Evolutionary conservation across 371 early-diverging fungal genomes (phyloP).

Genomic region (Mortierella sp.): DNA sequence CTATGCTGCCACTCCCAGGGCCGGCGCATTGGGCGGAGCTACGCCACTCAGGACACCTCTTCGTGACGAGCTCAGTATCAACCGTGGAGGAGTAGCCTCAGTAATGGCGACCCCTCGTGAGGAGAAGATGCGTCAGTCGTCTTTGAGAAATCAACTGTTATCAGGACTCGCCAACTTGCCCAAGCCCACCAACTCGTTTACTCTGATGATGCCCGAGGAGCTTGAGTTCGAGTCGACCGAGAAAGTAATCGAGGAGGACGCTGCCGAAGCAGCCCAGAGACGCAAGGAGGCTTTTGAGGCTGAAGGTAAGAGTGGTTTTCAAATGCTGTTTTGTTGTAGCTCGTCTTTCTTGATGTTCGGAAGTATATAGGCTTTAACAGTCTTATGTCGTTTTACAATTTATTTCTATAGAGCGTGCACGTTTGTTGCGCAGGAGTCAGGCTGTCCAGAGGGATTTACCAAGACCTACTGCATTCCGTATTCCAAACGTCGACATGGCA

Average conservation of each 20-base stretch:
- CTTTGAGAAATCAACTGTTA: constrained; percentile 63
- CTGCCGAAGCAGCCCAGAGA: constrained; percentile 77
- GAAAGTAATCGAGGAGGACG: constrained; percentile 67
- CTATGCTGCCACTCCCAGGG: constrained; percentile 66
- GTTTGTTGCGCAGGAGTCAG: constrained; percentile 74
- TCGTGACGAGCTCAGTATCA: constrained; percentile 70
- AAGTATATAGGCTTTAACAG: background rate
- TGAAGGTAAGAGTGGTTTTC: constrained; percentile 43
- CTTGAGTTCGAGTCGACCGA: constrained; percentile 61
- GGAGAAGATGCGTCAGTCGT: constrained; percentile 67
- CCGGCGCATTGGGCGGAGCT: constrained; percentile 39
- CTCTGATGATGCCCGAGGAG: constrained; percentile 89
- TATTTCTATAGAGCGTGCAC: constrained; percentile 61
- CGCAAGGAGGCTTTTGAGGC: constrained; percentile 62
- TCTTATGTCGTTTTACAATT: background rate
- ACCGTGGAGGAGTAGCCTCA: constrained; percentile 32
- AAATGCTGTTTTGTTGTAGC: background rate
- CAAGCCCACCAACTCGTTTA: constrained; percentile 94
- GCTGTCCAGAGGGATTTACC: constrained; percentile 86
- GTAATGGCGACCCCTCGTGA: constrained; percentile 68
- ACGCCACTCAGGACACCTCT: constrained; percentile 69
- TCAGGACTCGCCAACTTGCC: constrained; percentile 83
- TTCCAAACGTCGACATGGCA: constrained; percentile 30
- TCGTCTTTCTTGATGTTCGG: background rate
- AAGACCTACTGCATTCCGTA: constrained; percentile 70